Conservation (phyloP, 768 basidiomycete species). For the Boletus sp. region DNA sequence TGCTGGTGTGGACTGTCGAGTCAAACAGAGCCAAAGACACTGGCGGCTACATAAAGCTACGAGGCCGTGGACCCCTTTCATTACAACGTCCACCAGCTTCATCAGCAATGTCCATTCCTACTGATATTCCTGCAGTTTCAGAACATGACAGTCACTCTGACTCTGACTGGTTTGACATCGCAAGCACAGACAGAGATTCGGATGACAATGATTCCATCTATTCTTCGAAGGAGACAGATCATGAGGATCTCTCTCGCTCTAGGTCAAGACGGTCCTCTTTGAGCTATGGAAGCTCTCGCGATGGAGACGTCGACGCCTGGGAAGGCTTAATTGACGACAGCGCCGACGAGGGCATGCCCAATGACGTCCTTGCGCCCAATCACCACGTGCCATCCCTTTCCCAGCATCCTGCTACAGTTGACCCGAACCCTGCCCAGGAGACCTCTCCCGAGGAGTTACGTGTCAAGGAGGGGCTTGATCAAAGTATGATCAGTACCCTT, state of each 20-base stretch:
- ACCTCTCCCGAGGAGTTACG: constrained; percentile 59
- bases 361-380: constrained; percentile 22
- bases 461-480: constrained; percentile 74
- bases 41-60: constrained; percentile 25
- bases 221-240: constrained; percentile 57
- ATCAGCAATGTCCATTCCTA: constrained; percentile 32
- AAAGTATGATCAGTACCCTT: constrained; percentile 80
- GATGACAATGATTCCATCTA: constrained; percentile 70
- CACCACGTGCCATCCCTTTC: constrained; percentile 23
- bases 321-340: constrained; percentile 71
- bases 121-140: constrained; percentile 47
- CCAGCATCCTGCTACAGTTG: constrained; percentile 26
- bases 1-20: constrained; percentile 1
- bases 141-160: constrained; percentile 71
- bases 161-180: constrained; percentile 82
- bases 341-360: constrained; percentile 44
- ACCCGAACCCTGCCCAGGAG: constrained; percentile 29
- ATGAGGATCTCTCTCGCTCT: constrained; percentile 50
- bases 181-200: constrained; percentile 60
- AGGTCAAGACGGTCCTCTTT: constrained; percentile 68
- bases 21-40: constrained; percentile 32
- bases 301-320: constrained; percentile 73
- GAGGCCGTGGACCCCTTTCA: constrained; percentile 30
- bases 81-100: constrained; percentile 22
- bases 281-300: constrained; percentile 66